phyloP scores from a whole-genome alignment of 352 stramenopile genomes.

The Globisporangium okanoganense region DNA sequence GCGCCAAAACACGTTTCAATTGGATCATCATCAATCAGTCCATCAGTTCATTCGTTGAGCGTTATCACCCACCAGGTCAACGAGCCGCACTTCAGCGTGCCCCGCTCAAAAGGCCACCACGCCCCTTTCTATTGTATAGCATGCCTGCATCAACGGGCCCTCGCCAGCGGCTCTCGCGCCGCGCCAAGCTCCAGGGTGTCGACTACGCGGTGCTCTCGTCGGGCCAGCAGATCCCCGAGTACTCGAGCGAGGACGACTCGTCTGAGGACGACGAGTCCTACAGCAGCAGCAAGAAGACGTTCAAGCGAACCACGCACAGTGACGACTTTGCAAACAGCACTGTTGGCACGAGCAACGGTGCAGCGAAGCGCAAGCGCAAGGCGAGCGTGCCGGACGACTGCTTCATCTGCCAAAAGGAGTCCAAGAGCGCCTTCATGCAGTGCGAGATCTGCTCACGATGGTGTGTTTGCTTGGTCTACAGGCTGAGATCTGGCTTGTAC shows the following conservation, averaged over 20 bases:
- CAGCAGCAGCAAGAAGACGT: constrained; percentile 5
- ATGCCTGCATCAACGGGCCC: background rate
- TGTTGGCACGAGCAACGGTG: background rate
- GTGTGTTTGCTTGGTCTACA: constrained; percentile 23
- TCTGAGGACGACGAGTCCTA: constrained; percentile 53
- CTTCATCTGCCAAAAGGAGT: constrained; percentile 55
- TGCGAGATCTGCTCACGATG: constrained; percentile 71
- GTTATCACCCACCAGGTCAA: background rate
- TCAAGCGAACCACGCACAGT: constrained; percentile 4
- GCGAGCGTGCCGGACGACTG: constrained; percentile 28
- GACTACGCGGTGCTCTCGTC: constrained; percentile 79
- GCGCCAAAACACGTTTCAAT: constrained; percentile 2
- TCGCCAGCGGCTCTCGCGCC: constrained; percentile 40
- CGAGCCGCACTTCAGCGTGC: too few species aligned
- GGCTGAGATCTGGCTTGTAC: background rate
- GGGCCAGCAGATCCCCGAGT: constrained; percentile 76
- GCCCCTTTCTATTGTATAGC: background rate
- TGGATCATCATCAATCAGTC: background rate
- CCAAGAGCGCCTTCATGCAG: constrained; percentile 52
- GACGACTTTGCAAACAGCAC: background rate
- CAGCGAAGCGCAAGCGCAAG: constrained; percentile 27
- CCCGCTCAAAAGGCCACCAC: background rate
- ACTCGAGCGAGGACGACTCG: constrained; percentile 58
- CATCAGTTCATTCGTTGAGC: background rate
- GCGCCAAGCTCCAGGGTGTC: constrained; percentile 69